A percentile compares a stretch with the other conserved stretches of the same genome.
phyloP scores from a whole-genome alignment of 163 green algal species.

The Chlorella variabilis region DNA sequence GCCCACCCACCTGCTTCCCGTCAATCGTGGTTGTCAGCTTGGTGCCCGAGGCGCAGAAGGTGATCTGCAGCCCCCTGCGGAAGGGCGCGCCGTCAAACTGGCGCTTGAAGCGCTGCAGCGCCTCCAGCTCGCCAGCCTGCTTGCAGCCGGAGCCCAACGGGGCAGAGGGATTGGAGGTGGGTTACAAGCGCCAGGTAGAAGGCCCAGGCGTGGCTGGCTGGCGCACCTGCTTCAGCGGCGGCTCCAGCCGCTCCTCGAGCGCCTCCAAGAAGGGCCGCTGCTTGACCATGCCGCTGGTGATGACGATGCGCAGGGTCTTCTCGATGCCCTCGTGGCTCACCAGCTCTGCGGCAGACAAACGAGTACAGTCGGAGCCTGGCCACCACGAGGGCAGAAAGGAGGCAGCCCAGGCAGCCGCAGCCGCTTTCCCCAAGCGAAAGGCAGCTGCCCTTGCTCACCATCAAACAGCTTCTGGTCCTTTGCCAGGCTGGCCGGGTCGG shows the following conservation, averaged over 20 bases:
- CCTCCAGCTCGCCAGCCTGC: slow-evolving; percentile 15
- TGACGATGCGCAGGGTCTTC: slow-evolving; percentile 76
- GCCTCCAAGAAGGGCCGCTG: slow-evolving; percentile 71
- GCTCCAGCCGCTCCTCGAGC: slow-evolving; percentile 73
- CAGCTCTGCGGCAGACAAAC: slow-evolving; percentile 54
- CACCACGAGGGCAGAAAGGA: neutral
- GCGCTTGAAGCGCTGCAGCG: slow-evolving; percentile 25
- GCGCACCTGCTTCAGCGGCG: slow-evolving; percentile 58
- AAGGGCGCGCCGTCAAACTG: slow-evolving; percentile 75
- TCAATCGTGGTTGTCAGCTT: slow-evolving; percentile 65
- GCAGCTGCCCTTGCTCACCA: slow-evolving; percentile 34
- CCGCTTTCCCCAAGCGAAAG: too few relatives aligned
- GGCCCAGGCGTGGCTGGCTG: too few relatives aligned
- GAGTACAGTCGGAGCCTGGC: too few relatives aligned
- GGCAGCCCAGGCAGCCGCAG: too few relatives aligned
- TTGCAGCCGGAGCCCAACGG: too few relatives aligned
- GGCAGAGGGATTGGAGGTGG: too few relatives aligned
- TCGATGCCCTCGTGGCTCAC: slow-evolving; percentile 52
- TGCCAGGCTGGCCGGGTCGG: slow-evolving; percentile 19
- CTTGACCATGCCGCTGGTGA: slow-evolving; percentile 72
- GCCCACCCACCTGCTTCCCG: slow-evolving; percentile 60
- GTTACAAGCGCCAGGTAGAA: too few relatives aligned
- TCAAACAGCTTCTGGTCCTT: slow-evolving; percentile 59
- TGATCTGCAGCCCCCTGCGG: slow-evolving; percentile 69
- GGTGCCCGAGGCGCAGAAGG: slow-evolving; percentile 61